A percentile compares a stretch with the other conserved stretches of the same genome.
Conservation (phyloP, 2,329 filamentous ascomycete genomes). For the Pezicula carpinea region DNA sequence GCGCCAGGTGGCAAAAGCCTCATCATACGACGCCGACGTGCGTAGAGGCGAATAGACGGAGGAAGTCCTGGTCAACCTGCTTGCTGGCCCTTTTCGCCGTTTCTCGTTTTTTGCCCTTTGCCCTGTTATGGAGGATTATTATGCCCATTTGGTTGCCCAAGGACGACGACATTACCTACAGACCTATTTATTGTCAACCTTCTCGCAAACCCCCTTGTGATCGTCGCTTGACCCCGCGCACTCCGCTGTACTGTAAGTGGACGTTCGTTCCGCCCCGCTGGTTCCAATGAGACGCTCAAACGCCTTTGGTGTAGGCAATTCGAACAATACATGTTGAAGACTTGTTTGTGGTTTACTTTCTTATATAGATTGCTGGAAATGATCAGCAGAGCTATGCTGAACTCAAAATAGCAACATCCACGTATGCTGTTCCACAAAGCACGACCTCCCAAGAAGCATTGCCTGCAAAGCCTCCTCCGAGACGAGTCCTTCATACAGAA, state of each 20-base stretch:
- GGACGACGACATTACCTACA: too few species aligned
- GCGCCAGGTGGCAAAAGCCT: not conserved
- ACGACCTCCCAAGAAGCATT: not conserved
- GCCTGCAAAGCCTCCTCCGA: not conserved
- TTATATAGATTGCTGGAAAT: not conserved
- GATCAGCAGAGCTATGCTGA: not conserved
- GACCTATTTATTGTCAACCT: too few species aligned
- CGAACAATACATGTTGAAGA: not conserved
- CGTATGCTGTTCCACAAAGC: not conserved
- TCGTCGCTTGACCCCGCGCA: too few species aligned
- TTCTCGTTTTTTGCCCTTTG: too few species aligned
- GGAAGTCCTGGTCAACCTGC: too few species aligned
- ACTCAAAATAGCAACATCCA: not conserved
- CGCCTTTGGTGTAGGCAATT: not conserved
- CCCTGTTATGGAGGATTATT: too few species aligned
- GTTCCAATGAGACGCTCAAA: not conserved
- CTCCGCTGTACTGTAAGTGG: too few species aligned
- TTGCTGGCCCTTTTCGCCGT: too few species aligned
- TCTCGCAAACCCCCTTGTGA: too few species aligned
- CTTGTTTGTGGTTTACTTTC: not conserved
- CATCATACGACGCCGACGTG: not conserved
- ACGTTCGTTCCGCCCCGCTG: too few species aligned
- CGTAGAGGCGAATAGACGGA: not conserved
- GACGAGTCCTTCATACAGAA: too few species aligned
- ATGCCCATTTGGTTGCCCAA: too few species aligned